phyloP scores from a whole-genome alignment of 1,284 basidiomycete genomes.

The Cryptococcus floricola region DNA sequence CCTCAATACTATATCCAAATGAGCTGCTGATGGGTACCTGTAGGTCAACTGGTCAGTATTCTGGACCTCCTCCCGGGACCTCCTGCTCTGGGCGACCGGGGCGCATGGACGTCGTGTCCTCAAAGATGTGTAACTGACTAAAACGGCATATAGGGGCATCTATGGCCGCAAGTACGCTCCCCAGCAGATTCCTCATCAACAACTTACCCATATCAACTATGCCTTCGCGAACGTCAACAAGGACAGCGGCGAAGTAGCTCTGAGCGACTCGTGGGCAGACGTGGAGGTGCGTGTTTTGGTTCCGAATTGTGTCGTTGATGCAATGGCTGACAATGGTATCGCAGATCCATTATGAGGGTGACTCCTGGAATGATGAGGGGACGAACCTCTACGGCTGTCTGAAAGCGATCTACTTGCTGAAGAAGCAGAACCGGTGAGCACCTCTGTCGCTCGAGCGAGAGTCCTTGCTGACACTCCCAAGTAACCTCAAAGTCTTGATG shows the following conservation, averaged over 20 bases:
- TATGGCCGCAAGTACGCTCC: constrained; percentile 80
- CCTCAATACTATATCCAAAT: neutral
- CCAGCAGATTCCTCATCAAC: constrained; percentile 62
- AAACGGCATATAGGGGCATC: constrained; percentile 63
- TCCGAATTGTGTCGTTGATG: neutral
- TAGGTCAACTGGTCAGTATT: constrained; percentile 34
- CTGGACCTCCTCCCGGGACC: neutral
- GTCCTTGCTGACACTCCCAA: constrained; percentile 16
- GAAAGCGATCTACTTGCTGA: constrained; percentile 79
- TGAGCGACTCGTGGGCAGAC: constrained; percentile 80
- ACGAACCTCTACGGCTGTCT: constrained; percentile 82
- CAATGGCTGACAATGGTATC: neutral
- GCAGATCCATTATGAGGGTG: constrained; percentile 62
- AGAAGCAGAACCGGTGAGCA: constrained; percentile 62
- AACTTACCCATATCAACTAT: constrained; percentile 78
- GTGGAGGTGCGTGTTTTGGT: constrained; percentile 57
- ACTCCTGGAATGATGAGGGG: constrained; percentile 82
- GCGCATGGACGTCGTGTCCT: neutral
- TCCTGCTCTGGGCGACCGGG: neutral
- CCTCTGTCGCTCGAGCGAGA: neutral
- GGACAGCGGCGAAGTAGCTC: constrained; percentile 60
- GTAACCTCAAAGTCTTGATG: constrained; percentile 71
- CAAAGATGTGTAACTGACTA: neutral
- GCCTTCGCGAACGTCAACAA: constrained; percentile 80
- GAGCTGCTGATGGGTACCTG: neutral